Base-by-base conservation (phyloP, 2,329 filamentous ascomycete genomes). In the Colletotrichum higginsianum region DNA sequence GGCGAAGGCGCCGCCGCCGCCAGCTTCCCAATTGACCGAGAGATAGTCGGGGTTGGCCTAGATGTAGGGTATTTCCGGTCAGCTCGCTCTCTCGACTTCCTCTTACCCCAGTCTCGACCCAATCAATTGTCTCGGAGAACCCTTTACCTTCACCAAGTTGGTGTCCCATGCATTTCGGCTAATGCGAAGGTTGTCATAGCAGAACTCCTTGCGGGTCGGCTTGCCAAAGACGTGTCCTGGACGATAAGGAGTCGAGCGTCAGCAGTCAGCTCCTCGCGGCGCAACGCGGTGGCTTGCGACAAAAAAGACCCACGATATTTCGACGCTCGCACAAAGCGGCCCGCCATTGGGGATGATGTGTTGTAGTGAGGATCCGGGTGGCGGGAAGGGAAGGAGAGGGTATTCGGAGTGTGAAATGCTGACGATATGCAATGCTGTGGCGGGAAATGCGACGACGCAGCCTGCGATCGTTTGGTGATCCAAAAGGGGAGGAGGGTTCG, bases 131-230 rank as follows among this genome's bases (percentile, higher is more conserved):
- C 68, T 69, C 58, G 47, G 53, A 47, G 35, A 42, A 23, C 64
- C 40, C 64, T 88, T 82, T 83, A 97, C 95, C 92, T 98, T 98
- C 85, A 98, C 90, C 80, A 99, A 87, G 86, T 99, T 99, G 79
- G 95, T 98, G 84, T 99, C 96, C 96, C 96, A 99, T 67, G 96
- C 96, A 91, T 99, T 99, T 84, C 93, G 94, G 80, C 95, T 98
- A 84, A 99, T 94, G 82, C 94, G 94, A 77, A 99, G 87, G 84
- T 98, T 98, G 84, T 99, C 96, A 86, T 98, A 99, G 88, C 95
- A 98, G 89, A 94, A 94, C 83, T 99, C 96, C 90, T 98, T 98
- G 84, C 94, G 92, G 76, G 95, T 97, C 74, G 94, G 86, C 85
- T 97, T 96, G 82, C 96, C 96, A 87, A 98, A 99, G 86, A 99